Evolutionary conservation across 306 rosid genomes (phyloP).

Genomic region (Acacia melanoxylon): DNA sequence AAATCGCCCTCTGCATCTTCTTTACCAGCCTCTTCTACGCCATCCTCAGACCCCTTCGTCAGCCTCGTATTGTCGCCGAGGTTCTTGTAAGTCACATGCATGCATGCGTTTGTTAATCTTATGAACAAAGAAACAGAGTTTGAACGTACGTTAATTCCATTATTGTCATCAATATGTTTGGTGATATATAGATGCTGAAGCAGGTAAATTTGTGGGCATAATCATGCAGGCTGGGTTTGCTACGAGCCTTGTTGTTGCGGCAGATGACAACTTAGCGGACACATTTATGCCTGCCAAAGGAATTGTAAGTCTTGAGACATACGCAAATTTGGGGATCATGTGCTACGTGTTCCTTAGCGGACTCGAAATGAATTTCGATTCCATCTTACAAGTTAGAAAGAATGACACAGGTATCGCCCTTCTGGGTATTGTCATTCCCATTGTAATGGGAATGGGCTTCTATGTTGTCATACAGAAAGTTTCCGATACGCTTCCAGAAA

Average conservation of each 20-base stretch:
- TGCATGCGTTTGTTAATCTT: neutral
- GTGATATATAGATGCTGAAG: neutral
- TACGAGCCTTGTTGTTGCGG: neutral
- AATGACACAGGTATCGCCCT: neutral
- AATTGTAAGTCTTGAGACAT: slow-evolving; percentile 14
- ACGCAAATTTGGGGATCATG: slow-evolving; percentile 28
- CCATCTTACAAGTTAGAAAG: slow-evolving; percentile 4
- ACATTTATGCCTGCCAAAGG: neutral
- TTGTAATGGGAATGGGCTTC: neutral
- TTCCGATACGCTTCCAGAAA: neutral
- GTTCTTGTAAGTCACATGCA: neutral
- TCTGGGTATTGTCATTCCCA: neutral
- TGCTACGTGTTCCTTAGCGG: slow-evolving; percentile 43
- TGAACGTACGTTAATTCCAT: too few species aligned
- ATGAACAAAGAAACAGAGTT: neutral
- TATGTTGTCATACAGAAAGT: neutral
- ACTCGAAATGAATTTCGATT: slow-evolving; percentile 38
- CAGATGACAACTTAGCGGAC: neutral
- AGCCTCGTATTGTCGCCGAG: neutral
- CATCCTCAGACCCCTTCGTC: neutral
- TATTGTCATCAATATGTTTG: neutral
- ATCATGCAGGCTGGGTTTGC: neutral
- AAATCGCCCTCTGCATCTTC: neutral
- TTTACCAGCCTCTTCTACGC: neutral
- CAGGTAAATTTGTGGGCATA: neutral